Evolutionary conservation across 108 stramenopile species (phyloP).

Genomic region (Conticribra guillardii): DNA sequence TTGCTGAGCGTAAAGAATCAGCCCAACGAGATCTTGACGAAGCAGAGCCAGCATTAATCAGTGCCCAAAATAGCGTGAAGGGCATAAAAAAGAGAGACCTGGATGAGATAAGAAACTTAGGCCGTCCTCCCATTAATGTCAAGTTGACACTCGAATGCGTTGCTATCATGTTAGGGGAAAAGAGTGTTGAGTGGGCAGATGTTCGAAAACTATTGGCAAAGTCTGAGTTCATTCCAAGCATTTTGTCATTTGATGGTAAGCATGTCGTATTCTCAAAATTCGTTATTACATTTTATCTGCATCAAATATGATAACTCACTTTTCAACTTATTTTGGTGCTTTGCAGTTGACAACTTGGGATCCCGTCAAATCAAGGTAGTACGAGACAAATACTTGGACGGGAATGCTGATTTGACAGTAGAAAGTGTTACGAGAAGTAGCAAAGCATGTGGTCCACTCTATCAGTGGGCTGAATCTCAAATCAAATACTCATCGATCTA

Average conservation of each 20-base stretch:
- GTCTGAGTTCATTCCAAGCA: constrained; percentile 95
- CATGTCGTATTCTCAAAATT: not conserved
- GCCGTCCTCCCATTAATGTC: constrained; percentile 93
- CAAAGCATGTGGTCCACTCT: constrained; percentile 98
- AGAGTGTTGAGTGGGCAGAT: constrained; percentile 90
- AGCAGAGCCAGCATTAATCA: constrained; percentile 94
- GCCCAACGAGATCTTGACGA: constrained; percentile 94
- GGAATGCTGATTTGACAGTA: constrained; percentile 68
- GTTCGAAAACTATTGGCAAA: constrained; percentile 91
- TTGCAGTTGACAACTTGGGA: constrained; percentile 83
- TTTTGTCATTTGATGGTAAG: constrained; percentile 88
- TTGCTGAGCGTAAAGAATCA: constrained; percentile 86
- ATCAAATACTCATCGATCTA: constrained; percentile 93
- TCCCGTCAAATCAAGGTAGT: constrained; percentile 84
- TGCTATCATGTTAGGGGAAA: constrained; percentile 93
- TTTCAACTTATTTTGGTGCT: not conserved
- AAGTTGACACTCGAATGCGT: constrained; percentile 95
- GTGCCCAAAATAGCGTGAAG: constrained; percentile 87
- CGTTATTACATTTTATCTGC: no score
- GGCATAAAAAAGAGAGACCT: constrained; percentile 97
- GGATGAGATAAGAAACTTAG: constrained; percentile 94
- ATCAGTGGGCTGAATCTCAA: constrained; percentile 95
- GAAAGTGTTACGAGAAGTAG: constrained; percentile 77
- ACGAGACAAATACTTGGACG: constrained; percentile 83
- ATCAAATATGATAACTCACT: not conserved